Evolutionary conservation across 2,329 filamentous ascomycete genomes (phyloP).

Genomic region (Colletotrichum falcatum): DNA sequence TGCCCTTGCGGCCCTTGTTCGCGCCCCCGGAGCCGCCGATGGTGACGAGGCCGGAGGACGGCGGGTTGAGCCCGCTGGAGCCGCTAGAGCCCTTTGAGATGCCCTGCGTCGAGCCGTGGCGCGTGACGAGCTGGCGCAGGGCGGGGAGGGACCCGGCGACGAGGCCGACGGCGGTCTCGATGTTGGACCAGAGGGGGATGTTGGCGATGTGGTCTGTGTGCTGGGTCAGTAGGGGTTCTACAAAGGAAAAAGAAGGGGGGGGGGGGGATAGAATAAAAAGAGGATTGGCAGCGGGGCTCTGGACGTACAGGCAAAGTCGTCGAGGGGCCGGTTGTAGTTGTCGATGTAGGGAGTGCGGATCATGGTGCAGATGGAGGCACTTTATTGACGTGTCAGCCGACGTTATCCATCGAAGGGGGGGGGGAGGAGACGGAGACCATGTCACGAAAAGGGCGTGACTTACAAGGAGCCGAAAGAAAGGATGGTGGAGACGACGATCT

Average conservation of each 20-base stretch:
- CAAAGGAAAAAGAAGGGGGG: too few relatives aligned
- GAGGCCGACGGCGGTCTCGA: constrained; percentile 42
- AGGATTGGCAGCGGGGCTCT: rapidly evolving
- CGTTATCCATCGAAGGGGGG: neutral
- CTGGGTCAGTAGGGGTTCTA: neutral
- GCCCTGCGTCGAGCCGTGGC: neutral
- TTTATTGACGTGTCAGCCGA: constrained; percentile 12
- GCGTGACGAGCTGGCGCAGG: constrained; percentile 33
- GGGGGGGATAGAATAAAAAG: neutral
- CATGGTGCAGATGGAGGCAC: constrained; percentile 44
- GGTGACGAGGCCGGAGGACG: constrained; percentile 34
- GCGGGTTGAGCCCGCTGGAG: constrained; percentile 4
- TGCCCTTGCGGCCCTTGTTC: constrained; percentile 33
- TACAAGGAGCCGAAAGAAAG: constrained; percentile 44
- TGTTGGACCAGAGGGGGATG: constrained; percentile 41
- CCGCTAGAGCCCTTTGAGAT: constrained; percentile 17
- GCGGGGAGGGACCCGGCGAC: constrained; percentile 42
- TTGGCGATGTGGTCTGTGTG: constrained; percentile 43
- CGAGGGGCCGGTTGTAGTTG: constrained; percentile 40
- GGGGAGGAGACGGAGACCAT: too few relatives aligned
- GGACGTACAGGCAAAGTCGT: constrained; percentile 42
- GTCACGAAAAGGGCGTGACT: constrained; percentile 14
- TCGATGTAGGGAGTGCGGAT: constrained; percentile 43
- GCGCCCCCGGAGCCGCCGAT: constrained; percentile 37
- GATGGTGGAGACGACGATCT: constrained; percentile 40